Evolutionary conservation across 2,329 filamentous ascomycete genomes (phyloP).

Genomic region (Cercospora sesami): DNA sequence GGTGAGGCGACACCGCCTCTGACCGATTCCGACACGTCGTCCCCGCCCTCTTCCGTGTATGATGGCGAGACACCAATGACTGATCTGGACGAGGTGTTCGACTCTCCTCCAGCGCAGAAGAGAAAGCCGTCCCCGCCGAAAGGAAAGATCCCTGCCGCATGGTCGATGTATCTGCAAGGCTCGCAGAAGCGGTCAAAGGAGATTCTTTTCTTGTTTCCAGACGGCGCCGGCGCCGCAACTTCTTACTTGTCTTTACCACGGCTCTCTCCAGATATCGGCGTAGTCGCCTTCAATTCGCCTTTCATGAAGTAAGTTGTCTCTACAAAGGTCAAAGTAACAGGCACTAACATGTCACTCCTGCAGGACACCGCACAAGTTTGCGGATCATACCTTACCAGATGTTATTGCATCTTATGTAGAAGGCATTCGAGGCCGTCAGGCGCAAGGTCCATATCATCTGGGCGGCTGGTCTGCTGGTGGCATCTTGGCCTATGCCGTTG

Average conservation of each 20-base stretch:
- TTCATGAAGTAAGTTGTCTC: constrained; percentile 26
- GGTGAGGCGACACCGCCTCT: not conserved
- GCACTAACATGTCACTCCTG: not conserved
- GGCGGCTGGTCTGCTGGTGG: constrained; percentile 77
- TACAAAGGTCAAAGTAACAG: not conserved
- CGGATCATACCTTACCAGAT: constrained; percentile 5
- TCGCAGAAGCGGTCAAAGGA: constrained; percentile 18
- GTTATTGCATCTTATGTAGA: constrained; percentile 14
- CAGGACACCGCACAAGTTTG: constrained; percentile 32
- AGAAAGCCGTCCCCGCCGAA: not conserved
- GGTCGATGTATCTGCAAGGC: constrained; percentile 26
- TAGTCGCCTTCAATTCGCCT: constrained; percentile 20
- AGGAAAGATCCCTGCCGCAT: constrained; percentile 8
- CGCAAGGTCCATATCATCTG: constrained; percentile 60
- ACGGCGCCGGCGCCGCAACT: constrained; percentile 49
- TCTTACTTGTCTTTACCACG: constrained; percentile 49
- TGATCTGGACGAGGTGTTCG: constrained; percentile 7
- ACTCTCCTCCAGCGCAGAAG: not conserved
- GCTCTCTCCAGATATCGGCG: constrained; percentile 39
- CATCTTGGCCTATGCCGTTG: constrained; percentile 58
- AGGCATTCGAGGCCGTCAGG: constrained; percentile 49
- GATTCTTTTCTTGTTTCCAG: constrained; percentile 44
- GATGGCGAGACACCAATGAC: constrained; percentile 10
- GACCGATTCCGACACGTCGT: not conserved
- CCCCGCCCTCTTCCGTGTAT: not conserved